phyloP scores from a whole-genome alignment of 305 asterid species.

The Plantago lanceolata region DNA sequence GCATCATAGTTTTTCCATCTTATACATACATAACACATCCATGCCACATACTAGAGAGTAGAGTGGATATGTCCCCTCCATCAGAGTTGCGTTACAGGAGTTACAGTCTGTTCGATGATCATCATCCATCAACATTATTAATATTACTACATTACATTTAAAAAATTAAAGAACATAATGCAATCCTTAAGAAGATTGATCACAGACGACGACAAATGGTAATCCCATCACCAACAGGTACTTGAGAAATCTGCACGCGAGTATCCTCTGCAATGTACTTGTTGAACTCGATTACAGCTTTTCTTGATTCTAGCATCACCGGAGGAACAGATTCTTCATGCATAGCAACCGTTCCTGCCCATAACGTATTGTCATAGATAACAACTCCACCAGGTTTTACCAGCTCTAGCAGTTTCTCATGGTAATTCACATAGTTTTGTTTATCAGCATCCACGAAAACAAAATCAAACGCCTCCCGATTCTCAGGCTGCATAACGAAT shows the following conservation, averaged over 20 bases:
- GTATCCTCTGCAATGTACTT: conserved; percentile 32
- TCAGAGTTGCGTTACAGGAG: too few relatives aligned
- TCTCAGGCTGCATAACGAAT: conserved; percentile 25
- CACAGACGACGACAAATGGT: conserved; percentile 35
- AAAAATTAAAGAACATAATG: too few relatives aligned
- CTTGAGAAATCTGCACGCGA: conserved; percentile 41
- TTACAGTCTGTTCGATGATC: too few relatives aligned
- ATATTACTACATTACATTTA: too few relatives aligned
- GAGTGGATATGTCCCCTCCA: too few relatives aligned
- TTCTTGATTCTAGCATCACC: neutral
- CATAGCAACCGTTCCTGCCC: conserved; percentile 43
- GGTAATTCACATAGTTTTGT: conserved; percentile 31
- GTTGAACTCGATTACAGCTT: conserved; percentile 30
- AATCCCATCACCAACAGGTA: conserved; percentile 51
- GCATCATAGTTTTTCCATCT: too few relatives aligned
- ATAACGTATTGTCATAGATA: conserved; percentile 52
- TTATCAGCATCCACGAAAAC: conserved; percentile 61
- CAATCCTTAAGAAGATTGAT: too few relatives aligned
- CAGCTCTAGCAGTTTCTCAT: conserved; percentile 45
- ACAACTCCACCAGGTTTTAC: conserved; percentile 42
- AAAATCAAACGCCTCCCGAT: conserved; percentile 37
- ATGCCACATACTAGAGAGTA: too few relatives aligned
- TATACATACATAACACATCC: too few relatives aligned
- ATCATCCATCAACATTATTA: too few relatives aligned
- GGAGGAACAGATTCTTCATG: conserved; percentile 26